A percentile compares a stretch with the other conserved stretches of the same genome.
These are phyloP conservation scores for Dorcoceras hygrometricum DNA, from an alignment of 257 asterid genomes.

Conservation along the genomic window DNA sequence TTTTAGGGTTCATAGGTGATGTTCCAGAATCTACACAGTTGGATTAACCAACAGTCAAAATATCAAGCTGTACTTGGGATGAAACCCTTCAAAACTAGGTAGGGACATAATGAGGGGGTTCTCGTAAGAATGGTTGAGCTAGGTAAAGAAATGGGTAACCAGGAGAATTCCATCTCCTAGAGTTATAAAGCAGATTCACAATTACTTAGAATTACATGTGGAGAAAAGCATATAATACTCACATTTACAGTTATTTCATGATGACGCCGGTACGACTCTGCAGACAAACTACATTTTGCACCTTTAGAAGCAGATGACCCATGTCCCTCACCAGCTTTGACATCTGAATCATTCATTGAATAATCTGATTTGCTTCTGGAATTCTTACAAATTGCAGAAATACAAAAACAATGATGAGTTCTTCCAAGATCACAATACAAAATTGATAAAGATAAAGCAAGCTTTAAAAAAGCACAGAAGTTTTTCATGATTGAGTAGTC, in stretches of 20 bases:
- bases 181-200: neutral
- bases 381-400: slow-evolving; percentile 35
- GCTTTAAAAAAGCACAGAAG: too few relatives aligned
- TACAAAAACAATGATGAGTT: neutral
- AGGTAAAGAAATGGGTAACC: neutral
- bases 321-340: slow-evolving; percentile 32
- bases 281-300: slow-evolving; percentile 48
- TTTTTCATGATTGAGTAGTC: neutral
- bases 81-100: neutral
- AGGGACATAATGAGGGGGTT: neutral
- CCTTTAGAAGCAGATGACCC: slow-evolving; percentile 41
- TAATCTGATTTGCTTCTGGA: slow-evolving; percentile 43
- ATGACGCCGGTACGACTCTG: slow-evolving; percentile 62
- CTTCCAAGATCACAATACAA: neutral
- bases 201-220: neutral
- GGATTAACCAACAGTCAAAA: slow-evolving; percentile 6
- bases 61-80: neutral
- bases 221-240: slow-evolving; percentile 28
- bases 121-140: neutral
- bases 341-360: slow-evolving; percentile 38
- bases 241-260: slow-evolving; percentile 89
- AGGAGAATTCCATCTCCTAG: neutral
- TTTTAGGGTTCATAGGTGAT: neutral
- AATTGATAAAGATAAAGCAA: neutral
- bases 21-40: neutral